A percentile compares a stretch with the other conserved stretches of the same genome.
Conservation (phyloP, 2,329 filamentous ascomycete species). For the Rosellinia necatrix region DNA sequence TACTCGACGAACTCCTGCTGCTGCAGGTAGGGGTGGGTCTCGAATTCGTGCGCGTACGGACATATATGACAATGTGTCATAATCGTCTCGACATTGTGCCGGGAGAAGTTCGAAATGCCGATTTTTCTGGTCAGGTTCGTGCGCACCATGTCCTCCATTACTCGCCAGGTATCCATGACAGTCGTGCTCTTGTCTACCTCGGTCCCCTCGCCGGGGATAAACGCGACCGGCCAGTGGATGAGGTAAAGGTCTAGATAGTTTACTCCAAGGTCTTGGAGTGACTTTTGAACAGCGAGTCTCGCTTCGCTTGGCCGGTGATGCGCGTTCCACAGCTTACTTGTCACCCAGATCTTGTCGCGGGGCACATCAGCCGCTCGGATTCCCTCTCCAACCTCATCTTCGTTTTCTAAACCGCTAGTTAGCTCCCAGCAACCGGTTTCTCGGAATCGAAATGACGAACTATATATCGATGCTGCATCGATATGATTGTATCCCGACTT, state of each 20-base stretch:
- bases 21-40: conserved; percentile 57
- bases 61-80: conserved; percentile 50
- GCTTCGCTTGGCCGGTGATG: conserved; percentile 43
- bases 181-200: conserved; percentile 38
- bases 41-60: conserved; percentile 63
- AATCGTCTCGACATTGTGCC: conserved; percentile 45
- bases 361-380: conserved; percentile 55
- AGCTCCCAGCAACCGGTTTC: neutral
- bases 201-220: conserved; percentile 38
- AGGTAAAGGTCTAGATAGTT: conserved; percentile 59
- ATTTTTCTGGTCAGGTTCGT: conserved; percentile 60
- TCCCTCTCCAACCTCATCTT: conserved; percentile 51
- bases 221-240: conserved; percentile 49
- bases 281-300: conserved; percentile 51
- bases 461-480: conserved; percentile 39
- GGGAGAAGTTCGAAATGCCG: conserved; percentile 65
- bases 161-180: conserved; percentile 57
- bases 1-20: conserved; percentile 54
- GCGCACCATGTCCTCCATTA: conserved; percentile 59
- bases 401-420: conserved; percentile 43
- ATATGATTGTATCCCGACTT: conserved; percentile 38
- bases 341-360: conserved; percentile 58
- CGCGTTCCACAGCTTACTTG: conserved; percentile 45
- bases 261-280: conserved; percentile 52
- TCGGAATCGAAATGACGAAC: conserved; percentile 18